phyloP scores from a whole-genome alignment of 2,329 filamentous ascomycete genomes.

The Cucurbitaria berberidis region DNA sequence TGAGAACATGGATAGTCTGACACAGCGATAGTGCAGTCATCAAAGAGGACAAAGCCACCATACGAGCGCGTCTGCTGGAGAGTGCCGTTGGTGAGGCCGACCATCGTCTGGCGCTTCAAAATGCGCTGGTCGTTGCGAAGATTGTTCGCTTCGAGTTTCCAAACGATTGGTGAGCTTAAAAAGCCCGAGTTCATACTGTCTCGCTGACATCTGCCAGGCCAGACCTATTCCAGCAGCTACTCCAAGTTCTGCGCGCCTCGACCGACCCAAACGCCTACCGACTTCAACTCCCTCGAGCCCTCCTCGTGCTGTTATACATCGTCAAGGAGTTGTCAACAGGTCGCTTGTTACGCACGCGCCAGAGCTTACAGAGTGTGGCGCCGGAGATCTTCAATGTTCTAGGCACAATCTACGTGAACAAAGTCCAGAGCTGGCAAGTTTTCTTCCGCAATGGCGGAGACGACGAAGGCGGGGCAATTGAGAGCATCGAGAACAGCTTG shows the following conservation, averaged over 20 bases:
- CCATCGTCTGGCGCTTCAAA: constrained; percentile 79
- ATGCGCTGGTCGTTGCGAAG: constrained; percentile 86
- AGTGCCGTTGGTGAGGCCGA: constrained; percentile 80
- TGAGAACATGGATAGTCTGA: constrained; percentile 11
- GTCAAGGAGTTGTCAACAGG: constrained; percentile 90
- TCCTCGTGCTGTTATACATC: constrained; percentile 81
- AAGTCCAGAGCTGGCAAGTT: constrained; percentile 71
- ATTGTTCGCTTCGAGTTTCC: constrained; percentile 90
- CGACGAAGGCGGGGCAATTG: constrained; percentile 64
- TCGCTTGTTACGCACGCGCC: constrained; percentile 74
- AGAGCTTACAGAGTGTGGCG: constrained; percentile 76
- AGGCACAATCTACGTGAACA: constrained; percentile 76
- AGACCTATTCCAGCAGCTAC: constrained; percentile 48
- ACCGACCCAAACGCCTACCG: constrained; percentile 61
- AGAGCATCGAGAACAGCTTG: constrained; percentile 77
- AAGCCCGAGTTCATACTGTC: background rate
- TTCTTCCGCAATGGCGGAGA: constrained; percentile 65
- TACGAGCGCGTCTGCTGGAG: constrained; percentile 76
- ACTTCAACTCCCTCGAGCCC: constrained; percentile 71
- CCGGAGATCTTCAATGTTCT: constrained; percentile 85
- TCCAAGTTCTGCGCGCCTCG: constrained; percentile 65
- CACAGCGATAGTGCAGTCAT: constrained; percentile 58
- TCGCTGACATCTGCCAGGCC: constrained; percentile 43
- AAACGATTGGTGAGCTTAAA: constrained; percentile 70
- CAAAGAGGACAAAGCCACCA: constrained; percentile 75